Evolutionary conservation across 164 flowering plant species (phyloP).

Genomic region (Brasenia schreberi): DNA sequence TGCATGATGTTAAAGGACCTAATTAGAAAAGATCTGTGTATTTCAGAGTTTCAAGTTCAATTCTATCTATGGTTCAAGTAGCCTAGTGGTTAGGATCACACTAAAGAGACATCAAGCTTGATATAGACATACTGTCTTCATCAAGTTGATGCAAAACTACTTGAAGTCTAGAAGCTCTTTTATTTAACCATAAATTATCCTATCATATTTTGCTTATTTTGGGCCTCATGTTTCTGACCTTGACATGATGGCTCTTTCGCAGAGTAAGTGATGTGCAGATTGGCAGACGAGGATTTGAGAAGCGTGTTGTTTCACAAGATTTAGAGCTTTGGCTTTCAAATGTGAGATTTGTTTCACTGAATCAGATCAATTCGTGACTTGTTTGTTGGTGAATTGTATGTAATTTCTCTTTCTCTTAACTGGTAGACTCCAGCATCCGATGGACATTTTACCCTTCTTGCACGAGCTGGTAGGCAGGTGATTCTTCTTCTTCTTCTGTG

Average conservation of each 20-base stretch:
- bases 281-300: constrained; percentile 81
- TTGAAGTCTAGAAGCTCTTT: no score
- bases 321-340: constrained; percentile 95
- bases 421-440: constrained; percentile 52
- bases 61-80: no score
- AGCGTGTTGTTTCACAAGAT: constrained; percentile 89
- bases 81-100: no score
- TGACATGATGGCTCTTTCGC: constrained; percentile 2
- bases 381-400: neutral
- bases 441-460: constrained; percentile 58
- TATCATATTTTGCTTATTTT: neutral
- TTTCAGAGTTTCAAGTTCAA: no score
- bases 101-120: no score
- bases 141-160: no score
- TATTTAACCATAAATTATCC: neutral
- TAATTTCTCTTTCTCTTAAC: constrained; percentile 2
- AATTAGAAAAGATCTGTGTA: no score
- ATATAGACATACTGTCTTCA: no score
- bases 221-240: neutral
- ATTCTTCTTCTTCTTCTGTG: neutral
- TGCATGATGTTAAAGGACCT: no score
- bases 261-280: constrained; percentile 62
- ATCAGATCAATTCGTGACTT: neutral
- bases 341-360: constrained; percentile 30
- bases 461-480: constrained; percentile 96